Percentiles rank a stretch among this genome's conserved stretches.
These are phyloP conservation scores for Porodaedalea pini DNA, from an alignment of 1,284 basidiomycete genomes.

Conservation along the genomic window DNA sequence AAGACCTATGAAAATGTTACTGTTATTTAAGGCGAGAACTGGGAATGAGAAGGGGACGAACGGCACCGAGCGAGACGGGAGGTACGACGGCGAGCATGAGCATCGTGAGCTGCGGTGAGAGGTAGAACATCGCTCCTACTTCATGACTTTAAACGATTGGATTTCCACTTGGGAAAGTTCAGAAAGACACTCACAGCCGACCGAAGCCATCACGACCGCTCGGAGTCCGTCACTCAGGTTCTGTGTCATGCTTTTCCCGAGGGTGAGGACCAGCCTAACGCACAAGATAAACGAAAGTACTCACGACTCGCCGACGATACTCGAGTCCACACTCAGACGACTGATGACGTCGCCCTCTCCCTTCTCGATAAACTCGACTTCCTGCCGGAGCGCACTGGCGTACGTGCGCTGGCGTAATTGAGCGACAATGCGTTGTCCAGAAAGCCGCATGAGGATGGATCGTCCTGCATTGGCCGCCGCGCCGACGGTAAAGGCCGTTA, in stretches of 20 bases:
- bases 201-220: slow-evolving; percentile 83
- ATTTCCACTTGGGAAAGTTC: not conserved
- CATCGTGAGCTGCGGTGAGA: slow-evolving; percentile 86
- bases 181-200: slow-evolving; percentile 62
- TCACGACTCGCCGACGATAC: slow-evolving; percentile 91
- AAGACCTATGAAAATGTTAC: slow-evolving; percentile 44
- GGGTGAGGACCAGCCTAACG: slow-evolving; percentile 9
- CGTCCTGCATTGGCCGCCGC: slow-evolving; percentile 86
- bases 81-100: slow-evolving; percentile 95
- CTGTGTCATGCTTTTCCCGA: slow-evolving; percentile 67
- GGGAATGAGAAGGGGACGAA: slow-evolving; percentile 35
- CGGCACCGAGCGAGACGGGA: slow-evolving; percentile 92
- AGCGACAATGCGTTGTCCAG: slow-evolving; percentile 90
- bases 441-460: slow-evolving; percentile 84
- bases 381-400: slow-evolving; percentile 77
- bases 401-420: slow-evolving; percentile 84
- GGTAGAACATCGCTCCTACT: slow-evolving; percentile 96
- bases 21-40: not conserved
- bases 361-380: slow-evolving; percentile 89
- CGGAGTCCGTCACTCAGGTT: slow-evolving; percentile 90
- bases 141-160: slow-evolving; percentile 16
- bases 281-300: slow-evolving; percentile 23
- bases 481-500: slow-evolving; percentile 83
- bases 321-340: slow-evolving; percentile 87
- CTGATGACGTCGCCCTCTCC: slow-evolving; percentile 95